Evolutionary conservation across 192 early-diverging fungal species (phyloP), one percentile per base, ranked within the genome.

Genomic region (Phycomyces blakesleeanus): DNA sequence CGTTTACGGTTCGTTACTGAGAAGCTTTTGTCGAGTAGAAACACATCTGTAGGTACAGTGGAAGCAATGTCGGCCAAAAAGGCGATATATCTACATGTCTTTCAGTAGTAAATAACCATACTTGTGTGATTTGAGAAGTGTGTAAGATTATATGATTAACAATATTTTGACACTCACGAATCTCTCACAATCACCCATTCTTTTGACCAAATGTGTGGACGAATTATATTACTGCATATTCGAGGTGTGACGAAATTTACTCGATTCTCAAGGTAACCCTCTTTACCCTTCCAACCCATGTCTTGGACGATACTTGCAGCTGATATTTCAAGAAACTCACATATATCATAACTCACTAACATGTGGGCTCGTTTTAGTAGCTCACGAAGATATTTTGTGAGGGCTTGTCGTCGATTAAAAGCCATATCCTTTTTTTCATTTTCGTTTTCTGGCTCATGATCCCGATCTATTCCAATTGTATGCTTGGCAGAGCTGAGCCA

Each of bases 271-370:
- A 90, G 66, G 62, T 85, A 85, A 22, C 85, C 86, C 59, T 92
- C 90, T 61, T 92, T 92, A 42, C 90, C 90, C 58, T 92, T 92
- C 90, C 90, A 92, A 0, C 90, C 87, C 76, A 90, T 87, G 61
- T 89, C 88, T 57, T 84, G 87, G 18, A 84, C 82, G 54, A 92
- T 82, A 22, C 85, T 87, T 59, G 88, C 77, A 5, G 85, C 83
- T 61, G 85, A 87, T 39, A 92, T 81, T 66, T 90, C 90, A 44
- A 92, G 61, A 63, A 92, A 92, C 51, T 85, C 88, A 69, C 87
- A 88, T 5, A 92, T 68, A 63, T 90, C 86, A 63, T 85, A 86
- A 7, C 77, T 83, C 12, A 85, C 78, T 18, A 74, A 75, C 66
- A 89, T 80, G 53, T 88, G 88, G n/a, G 85, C 75, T n/a, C 65